Conservation (phyloP, 108 stramenopile genomes). For the Schizochytrium sp. region DNA sequence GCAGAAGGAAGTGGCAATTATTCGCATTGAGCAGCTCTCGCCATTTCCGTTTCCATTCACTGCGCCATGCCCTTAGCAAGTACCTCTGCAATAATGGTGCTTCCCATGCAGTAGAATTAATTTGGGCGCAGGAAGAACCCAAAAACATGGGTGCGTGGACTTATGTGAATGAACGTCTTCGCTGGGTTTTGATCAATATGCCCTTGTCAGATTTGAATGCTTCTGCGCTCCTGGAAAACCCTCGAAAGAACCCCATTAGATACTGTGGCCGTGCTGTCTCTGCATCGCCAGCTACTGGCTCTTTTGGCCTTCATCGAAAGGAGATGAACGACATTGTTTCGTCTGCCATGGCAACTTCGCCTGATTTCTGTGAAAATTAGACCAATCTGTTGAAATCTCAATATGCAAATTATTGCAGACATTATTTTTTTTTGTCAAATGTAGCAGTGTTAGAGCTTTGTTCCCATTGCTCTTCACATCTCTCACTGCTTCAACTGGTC, state of each 20-base stretch:
- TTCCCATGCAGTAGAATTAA: constrained; percentile 79
- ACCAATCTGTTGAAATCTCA: no score
- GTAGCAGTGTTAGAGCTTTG: no score
- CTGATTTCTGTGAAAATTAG: neutral
- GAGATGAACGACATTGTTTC: constrained; percentile 53
- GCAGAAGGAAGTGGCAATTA: constrained; percentile 70
- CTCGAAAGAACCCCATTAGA: neutral
- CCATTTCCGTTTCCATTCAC: constrained; percentile 96
- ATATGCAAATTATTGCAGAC: no score
- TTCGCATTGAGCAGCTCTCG: constrained; percentile 96
- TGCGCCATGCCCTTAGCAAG: constrained; percentile 80
- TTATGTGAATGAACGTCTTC: constrained; percentile 76
- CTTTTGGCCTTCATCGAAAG: constrained; percentile 38
- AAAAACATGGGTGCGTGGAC: constrained; percentile 62
- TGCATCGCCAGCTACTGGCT: constrained; percentile 33
- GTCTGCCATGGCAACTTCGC: neutral
- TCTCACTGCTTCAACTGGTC: no score
- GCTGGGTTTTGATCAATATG: constrained; percentile 7
- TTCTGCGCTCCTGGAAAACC: neutral
- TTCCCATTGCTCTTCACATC: no score
- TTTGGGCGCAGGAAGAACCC: constrained; percentile 93
- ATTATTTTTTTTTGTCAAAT: no score
- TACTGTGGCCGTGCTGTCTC: constrained; percentile 38
- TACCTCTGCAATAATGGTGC: constrained; percentile 81
- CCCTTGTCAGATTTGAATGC: neutral